Conservation (phyloP, 768 basidiomycete genomes). For the Tylopilus cervinicoccineus region DNA sequence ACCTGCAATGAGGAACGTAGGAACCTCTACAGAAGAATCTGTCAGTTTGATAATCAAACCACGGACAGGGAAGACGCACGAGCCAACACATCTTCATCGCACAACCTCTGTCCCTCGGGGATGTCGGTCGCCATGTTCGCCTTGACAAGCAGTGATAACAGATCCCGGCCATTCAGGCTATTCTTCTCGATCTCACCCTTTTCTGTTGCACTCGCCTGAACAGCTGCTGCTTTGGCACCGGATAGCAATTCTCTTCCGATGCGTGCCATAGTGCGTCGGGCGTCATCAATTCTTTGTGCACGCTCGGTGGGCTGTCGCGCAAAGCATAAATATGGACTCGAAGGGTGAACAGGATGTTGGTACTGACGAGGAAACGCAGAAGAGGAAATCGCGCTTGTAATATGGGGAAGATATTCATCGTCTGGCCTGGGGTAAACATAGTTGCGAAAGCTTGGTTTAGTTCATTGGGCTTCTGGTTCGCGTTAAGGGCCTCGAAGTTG, state of each 20-base stretch:
- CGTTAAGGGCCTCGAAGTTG: constrained; percentile 29
- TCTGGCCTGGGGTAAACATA: constrained; percentile 11
- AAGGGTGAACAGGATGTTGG: too few species aligned
- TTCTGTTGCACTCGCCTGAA: constrained; percentile 12
- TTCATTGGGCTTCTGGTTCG: constrained; percentile 23
- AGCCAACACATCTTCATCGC: neutral
- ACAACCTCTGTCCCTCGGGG: constrained; percentile 34
- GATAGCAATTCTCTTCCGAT: constrained; percentile 50
- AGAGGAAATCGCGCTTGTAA: constrained; percentile 21
- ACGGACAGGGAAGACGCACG: neutral
- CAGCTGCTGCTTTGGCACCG: neutral
- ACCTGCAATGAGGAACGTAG: neutral
- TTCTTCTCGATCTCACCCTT: constrained; percentile 31
- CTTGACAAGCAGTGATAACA: constrained; percentile 37
- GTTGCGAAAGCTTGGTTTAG: constrained; percentile 30
- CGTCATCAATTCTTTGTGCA: constrained; percentile 14
- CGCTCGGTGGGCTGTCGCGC: constrained; percentile 20
- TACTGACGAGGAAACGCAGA: neutral
- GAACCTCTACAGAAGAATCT: neutral
- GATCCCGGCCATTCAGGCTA: constrained; percentile 39
- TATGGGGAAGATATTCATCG: constrained; percentile 23
- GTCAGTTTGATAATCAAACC: neutral
- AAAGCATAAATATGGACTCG: neutral
- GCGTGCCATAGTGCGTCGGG: constrained; percentile 41
- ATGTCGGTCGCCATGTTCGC: constrained; percentile 16